Percentiles rank a stretch among this genome's conserved stretches.
phyloP scores from a whole-genome alignment of 106 monocot genomes.

The Chionographis japonica region DNA sequence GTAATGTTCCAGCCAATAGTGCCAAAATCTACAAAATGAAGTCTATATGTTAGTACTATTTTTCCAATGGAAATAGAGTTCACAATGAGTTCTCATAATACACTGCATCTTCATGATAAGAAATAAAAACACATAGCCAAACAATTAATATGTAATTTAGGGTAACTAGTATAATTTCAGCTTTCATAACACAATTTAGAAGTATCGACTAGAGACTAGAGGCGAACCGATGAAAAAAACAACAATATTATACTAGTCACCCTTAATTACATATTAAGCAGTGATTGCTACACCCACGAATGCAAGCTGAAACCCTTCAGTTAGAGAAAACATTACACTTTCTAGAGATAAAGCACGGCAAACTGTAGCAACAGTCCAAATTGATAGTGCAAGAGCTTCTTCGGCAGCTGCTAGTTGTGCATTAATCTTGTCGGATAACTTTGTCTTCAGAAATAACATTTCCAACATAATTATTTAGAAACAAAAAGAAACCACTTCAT shows the following conservation, averaged over 20 bases:
- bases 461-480: constrained; percentile 1
- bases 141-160: too few relatives aligned
- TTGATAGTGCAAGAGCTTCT: constrained; percentile 88
- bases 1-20: constrained; percentile 68
- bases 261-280: background rate
- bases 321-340: constrained; percentile 55
- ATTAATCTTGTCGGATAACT: constrained; percentile 55
- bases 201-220: too few relatives aligned
- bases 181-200: too few relatives aligned
- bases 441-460: constrained; percentile 6
- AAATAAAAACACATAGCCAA: too few relatives aligned
- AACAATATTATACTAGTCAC: background rate
- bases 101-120: too few relatives aligned
- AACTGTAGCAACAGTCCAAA: constrained; percentile 83
- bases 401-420: constrained; percentile 79
- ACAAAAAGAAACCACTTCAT: background rate
- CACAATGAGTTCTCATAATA: too few relatives aligned
- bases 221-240: too few relatives aligned
- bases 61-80: too few relatives aligned
- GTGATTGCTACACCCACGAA: background rate
- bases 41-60: background rate
- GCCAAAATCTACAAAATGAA: constrained; percentile 67
- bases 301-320: background rate
- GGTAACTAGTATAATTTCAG: too few relatives aligned
- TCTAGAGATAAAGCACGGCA: constrained; percentile 90